Conservation (phyloP, 202 grass and related monocot genomes). For the Saccharum hybrid region DNA sequence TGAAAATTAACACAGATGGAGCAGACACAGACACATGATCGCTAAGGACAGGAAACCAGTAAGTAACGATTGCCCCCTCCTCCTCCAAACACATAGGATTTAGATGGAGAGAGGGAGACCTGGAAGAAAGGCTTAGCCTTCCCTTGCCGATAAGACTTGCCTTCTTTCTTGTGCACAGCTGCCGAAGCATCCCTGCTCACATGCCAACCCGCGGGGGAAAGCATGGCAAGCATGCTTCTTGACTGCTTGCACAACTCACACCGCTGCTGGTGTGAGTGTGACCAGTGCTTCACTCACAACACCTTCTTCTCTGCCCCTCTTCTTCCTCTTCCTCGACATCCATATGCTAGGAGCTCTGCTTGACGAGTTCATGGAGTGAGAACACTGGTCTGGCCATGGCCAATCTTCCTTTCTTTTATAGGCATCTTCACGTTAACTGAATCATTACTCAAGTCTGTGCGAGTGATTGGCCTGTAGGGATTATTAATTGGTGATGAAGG, state of each 20-base stretch:
- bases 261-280: background rate
- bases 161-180: constrained; percentile 42
- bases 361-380: background rate
- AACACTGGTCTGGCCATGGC: constrained; percentile 39
- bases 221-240: constrained; percentile 49
- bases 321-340: constrained; percentile 63
- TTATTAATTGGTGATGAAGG: constrained; percentile 32
- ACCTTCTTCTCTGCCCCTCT: constrained; percentile 37
- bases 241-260: constrained; percentile 19
- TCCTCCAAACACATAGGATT: constrained; percentile 46
- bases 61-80: constrained; percentile 38
- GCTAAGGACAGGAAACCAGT: constrained; percentile 35
- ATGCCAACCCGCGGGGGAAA: constrained; percentile 16
- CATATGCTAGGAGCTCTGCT: constrained; percentile 12
- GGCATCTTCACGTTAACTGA: constrained; percentile 11
- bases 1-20: background rate
- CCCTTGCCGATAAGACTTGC: constrained; percentile 83
- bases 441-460: constrained; percentile 18
- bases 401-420: constrained; percentile 43
- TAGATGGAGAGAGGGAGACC: constrained; percentile 70
- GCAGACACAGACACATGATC: background rate
- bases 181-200: constrained; percentile 43
- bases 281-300: constrained; percentile 4
- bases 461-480: constrained; percentile 32
- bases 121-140: constrained; percentile 83